Evolutionary conservation across 1,284 basidiomycete species (phyloP).

Genomic region (Moniliella sp.): DNA sequence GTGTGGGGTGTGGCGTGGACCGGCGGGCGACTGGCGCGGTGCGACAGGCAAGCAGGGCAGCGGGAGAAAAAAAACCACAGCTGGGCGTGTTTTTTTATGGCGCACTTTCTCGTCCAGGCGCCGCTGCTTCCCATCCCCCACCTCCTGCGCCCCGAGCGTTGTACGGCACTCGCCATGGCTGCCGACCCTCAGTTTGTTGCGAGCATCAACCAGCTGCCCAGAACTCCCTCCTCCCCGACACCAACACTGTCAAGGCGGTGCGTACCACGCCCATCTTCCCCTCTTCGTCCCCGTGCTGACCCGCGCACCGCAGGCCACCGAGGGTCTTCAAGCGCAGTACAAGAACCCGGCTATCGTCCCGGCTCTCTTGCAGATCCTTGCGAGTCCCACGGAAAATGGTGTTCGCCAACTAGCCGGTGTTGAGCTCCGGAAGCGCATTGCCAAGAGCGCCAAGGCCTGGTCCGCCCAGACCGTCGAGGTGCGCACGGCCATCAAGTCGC

Average conservation of each 20-base stretch:
- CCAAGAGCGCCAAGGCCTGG: constrained; percentile 64
- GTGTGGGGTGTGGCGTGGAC: no score
- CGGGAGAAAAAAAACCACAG: no score
- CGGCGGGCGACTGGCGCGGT: no score
- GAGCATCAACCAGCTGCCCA: constrained; percentile 22
- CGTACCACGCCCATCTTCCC: background rate
- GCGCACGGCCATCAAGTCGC: no score
- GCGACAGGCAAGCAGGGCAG: no score
- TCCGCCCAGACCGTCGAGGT: constrained; percentile 48
- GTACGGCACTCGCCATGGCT: no score
- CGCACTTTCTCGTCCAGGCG: no score
- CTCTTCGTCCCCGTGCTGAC: background rate
- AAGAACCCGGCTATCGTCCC: constrained; percentile 73
- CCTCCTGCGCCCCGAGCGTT: no score
- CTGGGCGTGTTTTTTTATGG: no score
- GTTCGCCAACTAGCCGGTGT: constrained; percentile 96
- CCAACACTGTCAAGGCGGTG: constrained; percentile 21
- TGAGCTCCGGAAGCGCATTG: constrained; percentile 78
- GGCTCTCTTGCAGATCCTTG: constrained; percentile 68
- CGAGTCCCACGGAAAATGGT: constrained; percentile 54
- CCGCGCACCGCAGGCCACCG: constrained; percentile 56
- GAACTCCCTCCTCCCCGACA: constrained; percentile 26
- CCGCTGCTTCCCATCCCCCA: no score
- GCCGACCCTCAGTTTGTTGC: no score
- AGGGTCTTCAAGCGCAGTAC: constrained; percentile 43